Percentiles rank a stretch among this genome's conserved stretches.
Evolutionary conservation across 257 asterid species (phyloP).

Genomic region (Solanum chiquidenum): DNA sequence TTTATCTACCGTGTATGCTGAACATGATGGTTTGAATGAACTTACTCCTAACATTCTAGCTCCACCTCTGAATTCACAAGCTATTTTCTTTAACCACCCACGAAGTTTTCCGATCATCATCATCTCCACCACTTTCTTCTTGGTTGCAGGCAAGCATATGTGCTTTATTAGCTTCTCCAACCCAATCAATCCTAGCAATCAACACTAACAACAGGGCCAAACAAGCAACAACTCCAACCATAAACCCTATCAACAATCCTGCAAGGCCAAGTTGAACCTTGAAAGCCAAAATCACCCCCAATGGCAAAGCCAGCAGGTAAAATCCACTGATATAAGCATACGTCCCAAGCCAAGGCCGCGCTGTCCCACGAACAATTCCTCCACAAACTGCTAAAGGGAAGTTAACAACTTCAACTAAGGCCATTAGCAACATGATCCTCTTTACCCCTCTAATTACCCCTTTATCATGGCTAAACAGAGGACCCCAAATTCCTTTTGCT

Average conservation of each 20-base stretch:
- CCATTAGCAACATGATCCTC: conserved; percentile 53
- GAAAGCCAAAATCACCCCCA: conserved; percentile 51
- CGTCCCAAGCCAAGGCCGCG: conserved; percentile 62
- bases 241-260: conserved; percentile 62
- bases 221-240: conserved; percentile 55
- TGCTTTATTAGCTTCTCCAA: conserved; percentile 51
- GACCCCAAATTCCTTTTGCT: conserved; percentile 59
- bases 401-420: conserved; percentile 50
- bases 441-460: conserved; percentile 36
- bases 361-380: conserved; percentile 86
- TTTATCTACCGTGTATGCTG: background rate
- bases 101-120: conserved; percentile 1
- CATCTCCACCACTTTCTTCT: background rate
- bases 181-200: conserved; percentile 61
- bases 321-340: conserved; percentile 70
- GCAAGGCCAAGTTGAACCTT: conserved; percentile 42
- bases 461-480: conserved; percentile 38
- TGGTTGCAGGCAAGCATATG: conserved; percentile 10
- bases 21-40: background rate
- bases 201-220: conserved; percentile 44
- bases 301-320: conserved; percentile 61
- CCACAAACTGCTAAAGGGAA: conserved; percentile 80
- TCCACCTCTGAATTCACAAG: background rate
- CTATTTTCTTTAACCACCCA: background rate
- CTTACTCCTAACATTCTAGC: background rate